A percentile compares a stretch with the other conserved stretches of the same genome.
phyloP scores from a whole-genome alignment of 2,329 filamentous ascomycete genomes.

The Camillea tinctor region DNA sequence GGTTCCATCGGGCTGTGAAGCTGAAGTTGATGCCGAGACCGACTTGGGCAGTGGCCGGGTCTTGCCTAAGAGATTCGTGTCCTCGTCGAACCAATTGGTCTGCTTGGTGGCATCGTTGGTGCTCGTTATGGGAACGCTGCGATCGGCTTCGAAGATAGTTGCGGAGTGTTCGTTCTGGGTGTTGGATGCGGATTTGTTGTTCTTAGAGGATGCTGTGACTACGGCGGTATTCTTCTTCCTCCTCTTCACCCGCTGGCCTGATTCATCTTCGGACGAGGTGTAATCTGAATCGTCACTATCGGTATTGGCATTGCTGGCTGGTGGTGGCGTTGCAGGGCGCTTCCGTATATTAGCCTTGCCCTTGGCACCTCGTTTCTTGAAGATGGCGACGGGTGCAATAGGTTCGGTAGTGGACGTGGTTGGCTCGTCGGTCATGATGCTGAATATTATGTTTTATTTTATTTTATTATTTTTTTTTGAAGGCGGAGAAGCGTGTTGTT shows the following conservation, averaged over 20 bases:
- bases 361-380: slow-evolving; percentile 84
- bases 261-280: slow-evolving; percentile 74
- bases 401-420: slow-evolving; percentile 24
- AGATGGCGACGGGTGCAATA: slow-evolving; percentile 60
- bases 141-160: slow-evolving; percentile 59
- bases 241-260: slow-evolving; percentile 75
- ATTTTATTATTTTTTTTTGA: background rate
- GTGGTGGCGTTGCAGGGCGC: slow-evolving; percentile 74
- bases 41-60: slow-evolving; percentile 42
- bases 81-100: slow-evolving; percentile 85
- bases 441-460: background rate
- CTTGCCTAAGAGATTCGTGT: slow-evolving; percentile 59
- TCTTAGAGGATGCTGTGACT: slow-evolving; percentile 64
- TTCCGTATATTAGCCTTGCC: slow-evolving; percentile 77
- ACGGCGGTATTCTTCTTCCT: slow-evolving; percentile 66
- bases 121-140: slow-evolving; percentile 59
- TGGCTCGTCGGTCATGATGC: slow-evolving; percentile 18
- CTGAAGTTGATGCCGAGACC: slow-evolving; percentile 15
- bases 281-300: slow-evolving; percentile 60
- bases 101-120: slow-evolving; percentile 88
- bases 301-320: slow-evolving; percentile 52
- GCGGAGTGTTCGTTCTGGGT: slow-evolving; percentile 43
- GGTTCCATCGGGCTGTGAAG: slow-evolving; percentile 55
- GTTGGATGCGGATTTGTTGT: slow-evolving; percentile 34
- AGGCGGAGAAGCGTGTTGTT: no score